phyloP scores from a whole-genome alignment of 306 rosid species.

The Pterocarpus macrocarpus region DNA sequence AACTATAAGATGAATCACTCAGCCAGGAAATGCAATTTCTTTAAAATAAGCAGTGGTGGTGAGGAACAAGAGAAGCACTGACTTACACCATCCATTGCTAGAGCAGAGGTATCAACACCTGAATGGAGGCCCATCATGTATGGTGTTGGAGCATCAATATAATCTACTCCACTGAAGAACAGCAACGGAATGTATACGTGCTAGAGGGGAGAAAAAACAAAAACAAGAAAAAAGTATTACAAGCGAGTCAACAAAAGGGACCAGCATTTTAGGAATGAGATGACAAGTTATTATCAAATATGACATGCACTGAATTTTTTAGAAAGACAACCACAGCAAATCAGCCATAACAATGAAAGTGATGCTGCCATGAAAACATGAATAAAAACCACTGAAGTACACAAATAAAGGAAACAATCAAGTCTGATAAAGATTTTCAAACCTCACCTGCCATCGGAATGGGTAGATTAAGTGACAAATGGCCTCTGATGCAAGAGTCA shows the following conservation, averaged over 20 bases:
- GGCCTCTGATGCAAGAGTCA: constrained; percentile 96
- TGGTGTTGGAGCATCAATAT: constrained; percentile 98
- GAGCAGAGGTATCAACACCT: constrained; percentile 83
- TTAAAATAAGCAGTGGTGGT: constrained; percentile 1
- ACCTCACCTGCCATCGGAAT: constrained; percentile 95
- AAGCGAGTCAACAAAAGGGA: constrained; percentile 49
- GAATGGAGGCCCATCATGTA: constrained; percentile 99
- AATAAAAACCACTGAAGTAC: constrained; percentile 2
- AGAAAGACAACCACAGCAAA: constrained; percentile 13
- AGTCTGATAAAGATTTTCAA: constrained; percentile 34
- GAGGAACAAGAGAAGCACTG: constrained; percentile 41
- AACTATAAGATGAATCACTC: constrained; percentile 13
- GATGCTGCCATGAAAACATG: constrained; percentile 17
- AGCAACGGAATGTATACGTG: constrained; percentile 99
- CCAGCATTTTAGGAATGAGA: constrained; percentile 39
- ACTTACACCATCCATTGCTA: constrained; percentile 97
- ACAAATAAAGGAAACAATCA: constrained; percentile 28
- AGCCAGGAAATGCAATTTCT: constrained; percentile 31
- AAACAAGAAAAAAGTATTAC: constrained; percentile 58
- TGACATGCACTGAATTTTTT: constrained; percentile 18
- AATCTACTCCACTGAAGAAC: constrained; percentile 99
- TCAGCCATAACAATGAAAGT: constrained; percentile 31
- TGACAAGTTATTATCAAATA: constrained; percentile 37
- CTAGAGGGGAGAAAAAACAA: constrained; percentile 59
- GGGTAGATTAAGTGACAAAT: constrained; percentile 95